These are phyloP conservation scores for Leucoagaricus sp. DNA, from an alignment of 1,284 basidiomycete genomes.

Conservation along the genomic window DNA sequence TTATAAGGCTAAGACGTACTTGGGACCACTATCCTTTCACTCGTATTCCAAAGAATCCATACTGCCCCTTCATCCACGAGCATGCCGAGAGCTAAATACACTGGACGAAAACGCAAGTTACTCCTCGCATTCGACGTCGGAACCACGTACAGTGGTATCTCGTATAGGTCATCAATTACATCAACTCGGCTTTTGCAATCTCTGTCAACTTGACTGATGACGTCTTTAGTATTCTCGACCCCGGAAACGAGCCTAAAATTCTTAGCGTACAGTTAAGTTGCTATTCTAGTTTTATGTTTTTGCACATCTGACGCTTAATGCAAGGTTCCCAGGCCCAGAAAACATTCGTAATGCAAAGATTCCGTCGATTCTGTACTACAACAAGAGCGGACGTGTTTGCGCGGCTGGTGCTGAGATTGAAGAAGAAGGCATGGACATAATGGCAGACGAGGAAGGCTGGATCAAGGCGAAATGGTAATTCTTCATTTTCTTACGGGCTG, in stretches of 20 bases:
- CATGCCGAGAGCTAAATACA: slow-evolving; percentile 12
- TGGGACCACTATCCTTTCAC: no score
- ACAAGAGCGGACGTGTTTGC: slow-evolving; percentile 16
- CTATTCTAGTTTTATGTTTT: no score
- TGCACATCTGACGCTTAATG: no score
- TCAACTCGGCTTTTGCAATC: background rate
- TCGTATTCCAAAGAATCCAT: background rate
- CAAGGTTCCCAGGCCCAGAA: no score
- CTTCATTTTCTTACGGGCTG: background rate
- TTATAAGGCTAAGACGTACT: no score
- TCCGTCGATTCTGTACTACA: no score
- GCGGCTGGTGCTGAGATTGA: slow-evolving; percentile 27
- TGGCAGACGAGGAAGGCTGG: slow-evolving; percentile 22
- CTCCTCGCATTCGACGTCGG: slow-evolving; percentile 17
- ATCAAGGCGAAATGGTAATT: slow-evolving; percentile 22
- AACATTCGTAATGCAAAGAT: no score
- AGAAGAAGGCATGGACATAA: slow-evolving; percentile 14
- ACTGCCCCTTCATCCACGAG: background rate
- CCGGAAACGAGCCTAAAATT: slow-evolving; percentile 4
- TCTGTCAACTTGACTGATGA: background rate
- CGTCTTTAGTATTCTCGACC: background rate
- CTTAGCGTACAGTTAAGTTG: no score
- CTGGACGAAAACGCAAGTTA: slow-evolving; percentile 10
- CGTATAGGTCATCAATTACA: background rate
- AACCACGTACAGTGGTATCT: no score